Base-by-base conservation (phyloP, 192 early-diverging fungal species). In the Backusella mclennaniae region DNA sequence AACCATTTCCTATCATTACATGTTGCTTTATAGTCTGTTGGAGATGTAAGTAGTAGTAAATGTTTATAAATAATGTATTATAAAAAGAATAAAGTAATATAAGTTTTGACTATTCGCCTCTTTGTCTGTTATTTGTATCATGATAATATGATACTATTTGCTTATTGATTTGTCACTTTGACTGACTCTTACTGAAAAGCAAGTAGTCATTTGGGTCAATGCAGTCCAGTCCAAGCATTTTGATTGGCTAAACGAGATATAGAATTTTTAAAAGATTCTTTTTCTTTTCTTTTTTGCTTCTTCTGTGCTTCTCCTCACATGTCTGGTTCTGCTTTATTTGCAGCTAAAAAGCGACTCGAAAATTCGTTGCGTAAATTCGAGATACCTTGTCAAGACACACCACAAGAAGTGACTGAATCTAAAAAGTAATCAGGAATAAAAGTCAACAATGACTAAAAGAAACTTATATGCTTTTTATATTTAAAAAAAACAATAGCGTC, bases 301-400 rank as follows among this genome's bases (percentile, higher is more conserved):
- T 29, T 26, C 26, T 5, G 26, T 66, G 2, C 35, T 69, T 35
- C 26, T 33, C 35, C 42, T 74, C 7, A 52, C 67, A 79, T 79
- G 78, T 79, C 78, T 21, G 74, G 67, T 23, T 73, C 78, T 53
- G 78, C 73, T 35, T 36, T 79, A 39, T 19, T 70, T 15, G 71
- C 77, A 39, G 71, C 78, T 19, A 79, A 75, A 71, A 74, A 71
- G 56, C 19, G 73, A 66, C 35, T 67, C 31, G 78, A 79, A 70
- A 73, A 26, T 5, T 68, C 78, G 14, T 35, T 79, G 21, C 66
- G 42, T 23, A 68, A 79, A 12, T 79, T 33, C 42, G 17, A 73
- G 46, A 11, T 79, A 12, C 67, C 73, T 11, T 75, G 67, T 17
- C 17, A 29, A 44, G 29, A 44, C 15, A 33, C 70, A 71, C 53